Conservation (phyloP, 495 filamentous ascomycete genomes). For the Parachaetomium inaequale region DNA sequence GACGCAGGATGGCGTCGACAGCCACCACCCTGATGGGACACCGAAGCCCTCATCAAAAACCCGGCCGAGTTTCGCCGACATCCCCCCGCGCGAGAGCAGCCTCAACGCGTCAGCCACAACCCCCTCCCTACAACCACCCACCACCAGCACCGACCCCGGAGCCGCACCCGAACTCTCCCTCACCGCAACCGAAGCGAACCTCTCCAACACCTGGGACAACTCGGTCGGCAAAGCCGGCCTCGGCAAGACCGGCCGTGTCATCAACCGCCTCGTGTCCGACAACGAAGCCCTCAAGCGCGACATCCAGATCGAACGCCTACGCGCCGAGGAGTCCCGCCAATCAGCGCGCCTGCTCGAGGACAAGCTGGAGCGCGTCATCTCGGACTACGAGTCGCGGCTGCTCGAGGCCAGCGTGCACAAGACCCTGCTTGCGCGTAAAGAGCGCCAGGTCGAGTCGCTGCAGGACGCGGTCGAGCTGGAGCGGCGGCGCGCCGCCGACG, state of each 20-base stretch:
- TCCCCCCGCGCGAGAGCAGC: slow-evolving; percentile 31
- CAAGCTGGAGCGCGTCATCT: slow-evolving; percentile 64
- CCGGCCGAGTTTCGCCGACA: slow-evolving; percentile 20
- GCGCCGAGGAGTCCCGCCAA: slow-evolving; percentile 68
- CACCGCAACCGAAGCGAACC: slow-evolving; percentile 22
- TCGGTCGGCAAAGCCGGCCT: slow-evolving; percentile 74
- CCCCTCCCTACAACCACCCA: neutral
- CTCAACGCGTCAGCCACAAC: slow-evolving; percentile 18
- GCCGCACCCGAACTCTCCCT: slow-evolving; percentile 10
- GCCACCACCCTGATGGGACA: slow-evolving; percentile 11
- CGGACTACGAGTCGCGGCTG: slow-evolving; percentile 63
- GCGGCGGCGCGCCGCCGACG: slow-evolving; percentile 54
- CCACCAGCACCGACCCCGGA: slow-evolving; percentile 13
- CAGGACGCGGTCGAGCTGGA: slow-evolving; percentile 65
- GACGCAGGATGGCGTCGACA: slow-evolving; percentile 16
- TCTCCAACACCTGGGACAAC: slow-evolving; percentile 56
- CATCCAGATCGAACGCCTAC: slow-evolving; percentile 65
- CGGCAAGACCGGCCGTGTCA: slow-evolving; percentile 90
- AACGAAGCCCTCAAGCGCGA: slow-evolving; percentile 82
- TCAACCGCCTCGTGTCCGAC: slow-evolving; percentile 83
- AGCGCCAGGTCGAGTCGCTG: slow-evolving; percentile 74
- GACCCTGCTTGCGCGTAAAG: slow-evolving; percentile 67
- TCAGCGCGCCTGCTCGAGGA: slow-evolving; percentile 68
- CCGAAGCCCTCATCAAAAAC: slow-evolving; percentile 6
- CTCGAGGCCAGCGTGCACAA: slow-evolving; percentile 69